phyloP scores from a whole-genome alignment of 768 basidiomycete genomes.

The Clathrus columnatus region DNA sequence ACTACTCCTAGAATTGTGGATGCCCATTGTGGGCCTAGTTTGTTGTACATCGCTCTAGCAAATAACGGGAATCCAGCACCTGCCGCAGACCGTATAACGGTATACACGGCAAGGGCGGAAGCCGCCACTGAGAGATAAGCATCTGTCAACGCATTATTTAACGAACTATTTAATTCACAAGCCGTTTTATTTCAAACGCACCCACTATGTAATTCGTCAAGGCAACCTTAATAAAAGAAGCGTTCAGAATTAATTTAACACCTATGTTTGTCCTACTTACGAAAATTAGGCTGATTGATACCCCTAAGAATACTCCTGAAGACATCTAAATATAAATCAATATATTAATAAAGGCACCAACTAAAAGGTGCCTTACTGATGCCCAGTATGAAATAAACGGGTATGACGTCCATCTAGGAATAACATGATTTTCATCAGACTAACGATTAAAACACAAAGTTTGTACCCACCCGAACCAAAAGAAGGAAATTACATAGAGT shows the following conservation, averaged over 20 bases:
- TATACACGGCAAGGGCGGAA: constrained; percentile 1
- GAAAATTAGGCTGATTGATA: neutral
- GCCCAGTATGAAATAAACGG: constrained; percentile 5
- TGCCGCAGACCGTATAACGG: neutral
- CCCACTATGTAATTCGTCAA: constrained; percentile 1
- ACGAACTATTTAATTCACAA: neutral
- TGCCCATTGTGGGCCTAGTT: neutral
- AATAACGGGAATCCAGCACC: neutral
- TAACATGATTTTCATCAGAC: neutral
- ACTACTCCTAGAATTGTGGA: neutral
- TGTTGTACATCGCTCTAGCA: neutral
- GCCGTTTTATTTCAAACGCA: neutral
- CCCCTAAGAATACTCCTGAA: neutral
- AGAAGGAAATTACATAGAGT: constrained; percentile 26
- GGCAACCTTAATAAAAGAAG: neutral
- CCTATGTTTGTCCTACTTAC: neutral
- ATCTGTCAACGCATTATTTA: neutral
- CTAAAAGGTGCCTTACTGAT: neutral
- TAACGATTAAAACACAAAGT: neutral
- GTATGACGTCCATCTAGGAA: neutral
- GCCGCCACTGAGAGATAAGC: neutral
- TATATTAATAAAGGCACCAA: neutral
- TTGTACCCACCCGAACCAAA: constrained; percentile 28
- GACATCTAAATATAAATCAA: constrained; percentile 1
- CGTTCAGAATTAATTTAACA: neutral